phyloP scores from a whole-genome alignment of 148 eudicot species.

The Cornus suecica region DNA sequence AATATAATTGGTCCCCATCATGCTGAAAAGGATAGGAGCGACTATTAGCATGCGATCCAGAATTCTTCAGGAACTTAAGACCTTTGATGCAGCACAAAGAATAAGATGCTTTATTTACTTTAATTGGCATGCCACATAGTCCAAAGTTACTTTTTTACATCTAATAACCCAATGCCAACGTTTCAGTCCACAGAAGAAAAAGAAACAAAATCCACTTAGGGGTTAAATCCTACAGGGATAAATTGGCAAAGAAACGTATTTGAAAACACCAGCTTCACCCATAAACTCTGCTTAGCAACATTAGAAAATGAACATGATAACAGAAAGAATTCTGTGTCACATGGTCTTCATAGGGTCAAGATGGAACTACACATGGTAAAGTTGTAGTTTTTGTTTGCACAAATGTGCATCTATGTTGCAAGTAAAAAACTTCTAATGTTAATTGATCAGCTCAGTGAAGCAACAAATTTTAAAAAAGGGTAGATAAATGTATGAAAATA shows the following conservation, averaged over 20 bases:
- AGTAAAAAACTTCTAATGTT: neutral
- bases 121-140: too few relatives aligned
- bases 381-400: neutral
- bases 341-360: neutral
- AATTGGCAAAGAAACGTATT: neutral
- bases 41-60: constrained; percentile 6
- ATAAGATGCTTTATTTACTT: constrained; percentile 1
- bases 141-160: neutral
- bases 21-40: constrained; percentile 37
- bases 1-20: constrained; percentile 86
- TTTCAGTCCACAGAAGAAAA: neutral
- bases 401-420: neutral
- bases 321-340: neutral
- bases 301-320: neutral
- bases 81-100: neutral
- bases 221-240: neutral
- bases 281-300: neutral
- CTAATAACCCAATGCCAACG: neutral
- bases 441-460: neutral
- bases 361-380: neutral
- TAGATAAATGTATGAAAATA: constrained; percentile 7
- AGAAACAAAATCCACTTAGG: neutral
- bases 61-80: neutral
- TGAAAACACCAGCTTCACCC: neutral
- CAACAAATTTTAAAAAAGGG: neutral